Evolutionary conservation across 768 basidiomycete species (phyloP), one percentile per base, ranked within the genome.

Genomic region (Harrya chromipes): DNA sequence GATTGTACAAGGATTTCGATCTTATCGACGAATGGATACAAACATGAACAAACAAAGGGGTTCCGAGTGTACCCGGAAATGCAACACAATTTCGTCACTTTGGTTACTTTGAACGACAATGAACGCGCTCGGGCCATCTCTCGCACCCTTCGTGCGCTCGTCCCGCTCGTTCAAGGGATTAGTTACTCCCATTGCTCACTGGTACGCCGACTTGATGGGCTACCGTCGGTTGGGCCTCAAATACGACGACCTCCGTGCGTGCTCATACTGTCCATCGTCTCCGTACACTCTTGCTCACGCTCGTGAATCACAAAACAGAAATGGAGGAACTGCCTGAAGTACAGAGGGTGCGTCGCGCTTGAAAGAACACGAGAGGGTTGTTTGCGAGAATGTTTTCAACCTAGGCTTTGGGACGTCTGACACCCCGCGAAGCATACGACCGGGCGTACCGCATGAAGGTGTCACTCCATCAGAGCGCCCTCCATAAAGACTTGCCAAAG

Each of bases 231-330:
- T 90, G 63, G 95, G 95, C 58, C 81, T 97, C 72, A 83, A 80
- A 64, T 94, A 97, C 68, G 95, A 99, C 69, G 95, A 99, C 78
- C 82, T 99, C 63, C 75, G 90, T 93, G 59, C 70, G 90, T 80
- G 46, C 55, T 23, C 14, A 3, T 5, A 20, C 16, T 36, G 3
- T 29, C 7, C 24, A 6, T 35, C 31, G 7, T 35, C 12, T 9
- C 16, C 5, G 8, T n/a, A n/a, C 11, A 24, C 4, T 16, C 13
- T 6, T 33, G 33, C 33, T 33, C 14, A 33, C 34, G 3, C 13
- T 45, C 2, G 35, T 20, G 29, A 27, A 4, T 21, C 6, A 12
- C 11, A 34, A 26, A 23, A 48, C 56, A 83, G 87, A 95, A 55
- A 72, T 85, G 46, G 90, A 92, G 67, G 93, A 94, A 70, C 78